Base-by-base conservation (phyloP, 495 filamentous ascomycete species). In the Podospora comata region DNA sequence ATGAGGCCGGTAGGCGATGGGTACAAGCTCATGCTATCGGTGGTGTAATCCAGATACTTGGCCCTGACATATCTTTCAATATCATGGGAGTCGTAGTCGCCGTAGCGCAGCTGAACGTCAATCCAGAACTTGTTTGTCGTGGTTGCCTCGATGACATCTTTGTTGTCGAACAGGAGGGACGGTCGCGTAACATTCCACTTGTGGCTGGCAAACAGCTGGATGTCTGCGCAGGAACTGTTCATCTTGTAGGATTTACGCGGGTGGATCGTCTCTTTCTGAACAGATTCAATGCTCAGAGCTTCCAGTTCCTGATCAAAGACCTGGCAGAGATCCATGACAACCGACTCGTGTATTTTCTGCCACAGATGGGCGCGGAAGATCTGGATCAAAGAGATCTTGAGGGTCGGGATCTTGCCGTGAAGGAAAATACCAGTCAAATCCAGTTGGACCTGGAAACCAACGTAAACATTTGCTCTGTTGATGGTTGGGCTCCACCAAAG, bases 201-300 rank as follows among this genome's bases (percentile, higher is more conserved):
- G 82, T 97, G 95, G 64, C 92, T 97, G 19, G 96, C 96, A 75
- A 99, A 99, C 55, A 99, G 87, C 58, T 98, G 85, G 70, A 99
- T 97, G 80, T 99, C 96, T 18, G 96, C 96, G 79, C 96, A 99
- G 57, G 95, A 98, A 77, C 94, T 97, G 84, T 99, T 99, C 96
- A 99, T 99, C 87, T 99, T 99, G 85, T 99, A 99, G 0, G 95
- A 98, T 79, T 99, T 99, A 86, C 96, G 87, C 57, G 96, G 96
- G 85, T 99, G 96, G 72, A 99, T 99, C 0, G 95, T 98, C 82
- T 99, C 96, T 81, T 99, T 99, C 78, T 99, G 96, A 19, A 99
- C 96, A 4, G 95, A 95, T 79, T 99, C 95, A 68, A 99, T 97
- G 63, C 96, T 94, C 60, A 99, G 84, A 61, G 94, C 92, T 78